Conservation (phyloP, 2,329 filamentous ascomycete genomes). For the Phialophora macrospora region DNA sequence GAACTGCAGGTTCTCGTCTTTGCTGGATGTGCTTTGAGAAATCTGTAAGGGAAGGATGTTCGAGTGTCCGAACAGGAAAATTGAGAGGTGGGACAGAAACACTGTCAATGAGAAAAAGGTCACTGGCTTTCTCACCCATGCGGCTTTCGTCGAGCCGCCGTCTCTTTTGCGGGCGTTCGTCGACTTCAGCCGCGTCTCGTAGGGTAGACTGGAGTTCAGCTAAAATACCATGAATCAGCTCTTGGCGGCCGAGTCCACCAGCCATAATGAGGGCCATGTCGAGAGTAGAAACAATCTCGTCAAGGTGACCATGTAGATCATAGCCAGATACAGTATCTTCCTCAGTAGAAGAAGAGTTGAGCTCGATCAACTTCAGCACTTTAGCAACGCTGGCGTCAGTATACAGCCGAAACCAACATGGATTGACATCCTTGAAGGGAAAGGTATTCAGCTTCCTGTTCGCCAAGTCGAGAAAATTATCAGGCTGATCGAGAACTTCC, state of each 20-base stretch:
- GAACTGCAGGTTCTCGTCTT: conserved; percentile 65
- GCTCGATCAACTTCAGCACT: conserved; percentile 45
- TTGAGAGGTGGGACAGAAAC: conserved; percentile 43
- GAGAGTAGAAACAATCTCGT: conserved; percentile 66
- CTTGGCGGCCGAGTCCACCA: conserved; percentile 64
- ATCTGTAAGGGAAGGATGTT: conserved; percentile 58
- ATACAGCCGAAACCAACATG: conserved; percentile 62
- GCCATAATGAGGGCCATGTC: conserved; percentile 79
- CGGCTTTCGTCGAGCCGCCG: conserved; percentile 7
- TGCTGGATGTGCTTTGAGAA: conserved; percentile 67
- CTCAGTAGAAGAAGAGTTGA: background rate
- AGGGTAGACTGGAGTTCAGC: conserved; percentile 8
- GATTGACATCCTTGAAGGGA: conserved; percentile 61
- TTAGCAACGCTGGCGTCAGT: conserved; percentile 61
- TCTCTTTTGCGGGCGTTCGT: conserved; percentile 21
- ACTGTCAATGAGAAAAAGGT: conserved; percentile 20
- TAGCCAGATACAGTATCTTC: background rate
- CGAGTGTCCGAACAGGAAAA: conserved; percentile 48
- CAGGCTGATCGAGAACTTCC: conserved; percentile 43
- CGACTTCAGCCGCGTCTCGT: background rate
- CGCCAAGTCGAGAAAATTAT: conserved; percentile 55
- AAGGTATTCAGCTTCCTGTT: conserved; percentile 60
- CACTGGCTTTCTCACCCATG: background rate
- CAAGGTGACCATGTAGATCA: conserved; percentile 46
- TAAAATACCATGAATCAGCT: conserved; percentile 44